These are phyloP conservation scores for Auricularia auricula-judae DNA, from an alignment of 768 basidiomycete species.

Conservation along the genomic window DNA sequence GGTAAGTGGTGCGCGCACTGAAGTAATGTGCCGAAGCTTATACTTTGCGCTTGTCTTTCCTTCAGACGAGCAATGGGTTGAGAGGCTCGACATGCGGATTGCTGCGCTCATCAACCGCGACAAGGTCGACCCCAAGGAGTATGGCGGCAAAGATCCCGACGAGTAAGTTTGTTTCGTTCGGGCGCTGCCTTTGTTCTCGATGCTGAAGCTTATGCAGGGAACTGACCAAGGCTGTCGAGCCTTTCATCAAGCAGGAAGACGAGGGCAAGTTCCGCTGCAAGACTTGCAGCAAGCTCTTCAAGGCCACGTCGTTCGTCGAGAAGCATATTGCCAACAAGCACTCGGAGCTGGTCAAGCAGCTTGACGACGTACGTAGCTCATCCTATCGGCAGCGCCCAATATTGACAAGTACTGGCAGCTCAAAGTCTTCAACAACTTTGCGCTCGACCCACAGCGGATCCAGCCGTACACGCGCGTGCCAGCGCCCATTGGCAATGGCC, in stretches of 20 bases:
- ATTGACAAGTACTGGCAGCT: constrained; percentile 33
- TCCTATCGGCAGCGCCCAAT: constrained; percentile 3
- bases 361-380: constrained; percentile 62
- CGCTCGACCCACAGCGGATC: constrained; percentile 88
- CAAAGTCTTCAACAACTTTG: constrained; percentile 91
- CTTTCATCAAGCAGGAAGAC: constrained; percentile 87
- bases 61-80: constrained; percentile 79
- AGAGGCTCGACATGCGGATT: constrained; percentile 80
- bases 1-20: background rate
- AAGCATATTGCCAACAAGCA: constrained; percentile 97
- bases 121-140: constrained; percentile 74
- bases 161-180: constrained; percentile 46
- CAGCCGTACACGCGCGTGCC: constrained; percentile 78
- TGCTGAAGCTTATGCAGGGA: constrained; percentile 41
- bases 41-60: constrained; percentile 5
- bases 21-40: background rate
- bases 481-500: constrained; percentile 49
- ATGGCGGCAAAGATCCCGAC: constrained; percentile 82
- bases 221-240: constrained; percentile 64
- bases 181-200: constrained; percentile 6
- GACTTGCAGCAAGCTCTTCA: constrained; percentile 94
- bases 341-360: constrained; percentile 65
- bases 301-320: constrained; percentile 91
- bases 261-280: constrained; percentile 96
- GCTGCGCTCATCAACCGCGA: constrained; percentile 69